These are phyloP conservation scores for Bipolaris bicolor DNA, from an alignment of 2,329 filamentous ascomycete genomes.

Conservation along the genomic window DNA sequence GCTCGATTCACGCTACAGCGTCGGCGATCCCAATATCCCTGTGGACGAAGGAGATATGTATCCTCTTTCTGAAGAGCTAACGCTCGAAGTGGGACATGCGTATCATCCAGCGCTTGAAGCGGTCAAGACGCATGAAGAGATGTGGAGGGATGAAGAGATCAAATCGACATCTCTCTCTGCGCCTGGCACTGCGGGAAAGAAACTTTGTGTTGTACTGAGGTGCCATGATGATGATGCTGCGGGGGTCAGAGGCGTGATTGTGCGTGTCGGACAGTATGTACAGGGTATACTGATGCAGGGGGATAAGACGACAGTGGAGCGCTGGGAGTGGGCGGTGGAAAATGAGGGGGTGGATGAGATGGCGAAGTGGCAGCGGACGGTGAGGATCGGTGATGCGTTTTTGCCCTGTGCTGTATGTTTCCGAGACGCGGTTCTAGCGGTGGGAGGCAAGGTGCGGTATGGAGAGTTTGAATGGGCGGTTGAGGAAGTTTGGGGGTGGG, in stretches of 20 bases:
- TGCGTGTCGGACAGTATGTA: conserved; percentile 61
- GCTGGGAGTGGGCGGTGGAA: conserved; percentile 56
- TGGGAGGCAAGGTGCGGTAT: conserved; percentile 42
- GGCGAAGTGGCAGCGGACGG: conserved; percentile 46
- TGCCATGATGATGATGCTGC: conserved; percentile 42
- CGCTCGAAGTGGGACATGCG: conserved; percentile 64
- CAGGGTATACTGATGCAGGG: conserved; percentile 63
- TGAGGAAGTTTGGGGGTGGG: conserved; percentile 45
- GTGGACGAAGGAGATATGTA: conserved; percentile 65
- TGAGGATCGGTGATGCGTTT: conserved; percentile 48
- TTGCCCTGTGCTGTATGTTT: conserved; percentile 51
- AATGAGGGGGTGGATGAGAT: conserved; percentile 14
- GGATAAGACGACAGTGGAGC: conserved; percentile 56
- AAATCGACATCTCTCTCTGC: conserved; percentile 6
- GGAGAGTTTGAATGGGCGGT: conserved; percentile 48
- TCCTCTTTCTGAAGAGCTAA: conserved; percentile 34
- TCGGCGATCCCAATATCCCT: conserved; percentile 39
- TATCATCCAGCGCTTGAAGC: conserved; percentile 61
- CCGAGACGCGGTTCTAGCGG: conserved; percentile 33
- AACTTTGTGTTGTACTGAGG: conserved; percentile 50
- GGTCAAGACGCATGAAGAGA: conserved; percentile 67
- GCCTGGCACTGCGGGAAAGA: conserved; percentile 8
- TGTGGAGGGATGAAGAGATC: conserved; percentile 63
- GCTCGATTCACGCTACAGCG: conserved; percentile 61
- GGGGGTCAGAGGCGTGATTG: conserved; percentile 56